Base-by-base conservation (phyloP, 495 filamentous ascomycete genomes). In the Lichenothelia convexa region DNA sequence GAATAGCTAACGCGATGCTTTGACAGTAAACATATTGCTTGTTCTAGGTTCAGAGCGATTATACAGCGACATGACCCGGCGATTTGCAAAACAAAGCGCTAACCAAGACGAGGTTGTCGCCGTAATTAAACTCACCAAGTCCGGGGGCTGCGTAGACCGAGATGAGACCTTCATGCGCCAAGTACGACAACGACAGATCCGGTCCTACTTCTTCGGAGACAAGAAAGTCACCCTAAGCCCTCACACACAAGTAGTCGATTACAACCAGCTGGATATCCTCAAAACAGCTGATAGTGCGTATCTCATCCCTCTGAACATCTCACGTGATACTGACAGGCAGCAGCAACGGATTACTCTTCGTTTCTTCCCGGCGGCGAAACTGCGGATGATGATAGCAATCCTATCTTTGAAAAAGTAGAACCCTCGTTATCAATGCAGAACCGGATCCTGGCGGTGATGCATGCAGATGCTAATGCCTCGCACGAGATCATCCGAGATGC, bases 141-240 rank as follows among this genome's bases (percentile, higher is more conserved):
- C 83, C 0, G 84, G 84, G 12, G 89, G 89, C 4, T 85, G 80
- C 34, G 83, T 84, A 9, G 75, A 85, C 44, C 67, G 84, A 26
- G 83, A 92, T 42, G 68, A 71, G 9, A 53, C 62, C 1, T 94
- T 80, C 52, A 68, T 84, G 62, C 78, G 76, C 39, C 63, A 68
- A 20, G 54, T 70, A 3, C 64, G 74, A 18, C 78, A 87, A 41
- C 71, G 73, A 0, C 71, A 78, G 21, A 84, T 94, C 13, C 75
- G 75, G 36, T 73, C 85, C 39, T 99, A 95, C 55, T 99, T 95
- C 63, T 95, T 94, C 54, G 89, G 89, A 2, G 75, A 77, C 41
- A 43, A 65, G 50, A 77, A 73, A 43, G 64, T 72, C 35, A 81
- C 82, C 0, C 62, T 99, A 3, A 91, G 78, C 18, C 89, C 89